phyloP scores from a whole-genome alignment of 2,329 filamentous ascomycete species.

The Orbilia ellipsospora region DNA sequence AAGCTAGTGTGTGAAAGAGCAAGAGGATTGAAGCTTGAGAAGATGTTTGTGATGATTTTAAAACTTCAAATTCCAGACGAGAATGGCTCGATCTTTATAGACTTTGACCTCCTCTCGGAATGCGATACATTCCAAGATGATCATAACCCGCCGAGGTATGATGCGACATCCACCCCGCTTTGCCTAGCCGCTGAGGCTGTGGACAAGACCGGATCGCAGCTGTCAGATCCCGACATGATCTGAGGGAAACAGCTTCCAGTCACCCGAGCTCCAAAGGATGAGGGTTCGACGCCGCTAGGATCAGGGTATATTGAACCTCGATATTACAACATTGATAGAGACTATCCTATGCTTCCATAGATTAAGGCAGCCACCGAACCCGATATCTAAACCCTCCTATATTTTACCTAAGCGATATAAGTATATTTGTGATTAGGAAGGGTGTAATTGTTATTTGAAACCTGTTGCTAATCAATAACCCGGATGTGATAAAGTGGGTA shows the following conservation, averaged over 20 bases:
- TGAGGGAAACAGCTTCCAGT: slow-evolving; percentile 42
- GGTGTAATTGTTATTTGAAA: slow-evolving; percentile 31
- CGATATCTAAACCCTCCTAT: slow-evolving; percentile 24
- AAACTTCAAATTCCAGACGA: slow-evolving; percentile 51
- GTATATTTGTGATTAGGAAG: slow-evolving; percentile 42
- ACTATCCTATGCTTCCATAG: slow-evolving; percentile 23
- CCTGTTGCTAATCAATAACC: slow-evolving; percentile 34
- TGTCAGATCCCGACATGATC: slow-evolving; percentile 48
- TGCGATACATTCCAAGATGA: slow-evolving; percentile 32
- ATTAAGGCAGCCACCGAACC: slow-evolving; percentile 44
- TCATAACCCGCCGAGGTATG: slow-evolving; percentile 14
- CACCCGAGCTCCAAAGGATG: slow-evolving; percentile 50
- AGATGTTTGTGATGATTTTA: slow-evolving; percentile 41
- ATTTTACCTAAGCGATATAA: slow-evolving; percentile 46
- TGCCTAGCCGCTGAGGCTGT: slow-evolving; percentile 28
- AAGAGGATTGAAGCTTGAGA: slow-evolving; percentile 36
- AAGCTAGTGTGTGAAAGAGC: slow-evolving; percentile 21
- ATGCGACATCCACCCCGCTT: slow-evolving; percentile 34
- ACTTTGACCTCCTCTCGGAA: slow-evolving; percentile 26
- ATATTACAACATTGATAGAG: slow-evolving; percentile 35
- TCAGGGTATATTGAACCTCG: slow-evolving; percentile 31
- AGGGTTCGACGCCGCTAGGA: slow-evolving; percentile 25
- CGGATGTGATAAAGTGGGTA: slow-evolving; percentile 9
- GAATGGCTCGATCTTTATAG: slow-evolving; percentile 43
- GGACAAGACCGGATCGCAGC: slow-evolving; percentile 31